phyloP scores from a whole-genome alignment of 2,329 filamentous ascomycete genomes.

The Penicillium digitatum region DNA sequence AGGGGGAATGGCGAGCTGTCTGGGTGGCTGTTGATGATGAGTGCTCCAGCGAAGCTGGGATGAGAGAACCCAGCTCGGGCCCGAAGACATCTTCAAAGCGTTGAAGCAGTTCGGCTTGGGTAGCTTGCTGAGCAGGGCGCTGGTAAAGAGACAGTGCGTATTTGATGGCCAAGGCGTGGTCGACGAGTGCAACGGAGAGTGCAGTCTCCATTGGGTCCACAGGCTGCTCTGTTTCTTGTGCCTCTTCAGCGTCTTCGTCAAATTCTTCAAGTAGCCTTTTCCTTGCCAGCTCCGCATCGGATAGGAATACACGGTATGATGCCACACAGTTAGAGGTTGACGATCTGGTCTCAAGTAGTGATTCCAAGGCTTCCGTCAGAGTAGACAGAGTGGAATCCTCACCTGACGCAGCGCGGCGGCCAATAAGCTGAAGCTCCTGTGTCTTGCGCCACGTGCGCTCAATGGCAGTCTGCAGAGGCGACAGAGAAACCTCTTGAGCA shows the following conservation, averaged over 20 bases:
- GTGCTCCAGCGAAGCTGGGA: constrained; percentile 37
- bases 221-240: constrained; percentile 49
- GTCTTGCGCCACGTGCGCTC: constrained; percentile 90
- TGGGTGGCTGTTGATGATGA: constrained; percentile 38
- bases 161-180: constrained; percentile 84
- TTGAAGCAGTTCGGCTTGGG: constrained; percentile 37
- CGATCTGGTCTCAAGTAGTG: constrained; percentile 73
- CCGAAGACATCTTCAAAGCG: constrained; percentile 49
- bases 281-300: constrained; percentile 43
- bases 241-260: constrained; percentile 47
- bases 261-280: constrained; percentile 43
- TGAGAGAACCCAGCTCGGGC: constrained; percentile 62
- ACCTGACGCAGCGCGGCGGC: constrained; percentile 68
- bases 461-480: constrained; percentile 78
- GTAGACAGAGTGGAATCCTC: constrained; percentile 66
- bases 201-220: constrained; percentile 65
- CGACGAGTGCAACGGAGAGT: constrained; percentile 77
- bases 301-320: constrained; percentile 71
- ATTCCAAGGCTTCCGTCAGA: constrained; percentile 70
- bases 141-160: constrained; percentile 69
- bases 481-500: constrained; percentile 62
- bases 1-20: constrained; percentile 39
- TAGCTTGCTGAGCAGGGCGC: constrained; percentile 53
- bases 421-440: constrained; percentile 71
- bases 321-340: constrained; percentile 72